phyloP scores from a whole-genome alignment of 495 filamentous ascomycete species.

The Talaromyces adpressus region DNA sequence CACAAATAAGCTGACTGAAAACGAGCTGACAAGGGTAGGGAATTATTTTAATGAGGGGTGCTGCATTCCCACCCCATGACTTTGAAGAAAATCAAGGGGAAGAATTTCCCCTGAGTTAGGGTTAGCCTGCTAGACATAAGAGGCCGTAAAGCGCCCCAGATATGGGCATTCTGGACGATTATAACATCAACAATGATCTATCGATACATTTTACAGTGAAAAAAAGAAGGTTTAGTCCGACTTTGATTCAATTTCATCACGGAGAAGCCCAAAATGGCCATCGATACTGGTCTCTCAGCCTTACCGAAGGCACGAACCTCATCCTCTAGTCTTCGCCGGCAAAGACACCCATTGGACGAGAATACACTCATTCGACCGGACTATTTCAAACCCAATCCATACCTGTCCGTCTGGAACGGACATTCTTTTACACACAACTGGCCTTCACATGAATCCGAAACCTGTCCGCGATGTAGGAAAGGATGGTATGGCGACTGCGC shows the following conservation, averaged over 20 bases:
- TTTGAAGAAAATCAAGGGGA: background rate
- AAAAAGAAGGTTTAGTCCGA: background rate
- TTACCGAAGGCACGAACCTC: background rate
- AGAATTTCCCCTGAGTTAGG: background rate
- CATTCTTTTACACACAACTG: constrained; percentile 22
- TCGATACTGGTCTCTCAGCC: background rate
- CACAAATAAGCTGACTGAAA: background rate
- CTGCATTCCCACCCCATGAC: no score
- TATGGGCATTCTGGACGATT: background rate
- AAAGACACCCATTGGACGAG: background rate
- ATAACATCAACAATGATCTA: background rate
- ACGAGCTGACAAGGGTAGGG: background rate
- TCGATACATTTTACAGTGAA: background rate
- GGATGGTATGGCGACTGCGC: constrained; percentile 1
- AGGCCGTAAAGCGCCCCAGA: background rate
- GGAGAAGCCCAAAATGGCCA: background rate
- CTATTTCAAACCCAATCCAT: constrained; percentile 18
- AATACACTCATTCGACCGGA: constrained; percentile 8
- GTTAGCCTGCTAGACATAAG: background rate
- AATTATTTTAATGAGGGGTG: background rate
- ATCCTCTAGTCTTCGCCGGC: constrained; percentile 1
- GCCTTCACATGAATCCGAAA: constrained; percentile 11
- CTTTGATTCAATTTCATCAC: background rate
- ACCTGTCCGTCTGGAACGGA: constrained; percentile 11
- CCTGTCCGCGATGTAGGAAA: constrained; percentile 15